A percentile compares a stretch with the other conserved stretches of the same genome.
Conservation (phyloP, 1,139 yeast species). For the Meyerozyma sp. region DNA sequence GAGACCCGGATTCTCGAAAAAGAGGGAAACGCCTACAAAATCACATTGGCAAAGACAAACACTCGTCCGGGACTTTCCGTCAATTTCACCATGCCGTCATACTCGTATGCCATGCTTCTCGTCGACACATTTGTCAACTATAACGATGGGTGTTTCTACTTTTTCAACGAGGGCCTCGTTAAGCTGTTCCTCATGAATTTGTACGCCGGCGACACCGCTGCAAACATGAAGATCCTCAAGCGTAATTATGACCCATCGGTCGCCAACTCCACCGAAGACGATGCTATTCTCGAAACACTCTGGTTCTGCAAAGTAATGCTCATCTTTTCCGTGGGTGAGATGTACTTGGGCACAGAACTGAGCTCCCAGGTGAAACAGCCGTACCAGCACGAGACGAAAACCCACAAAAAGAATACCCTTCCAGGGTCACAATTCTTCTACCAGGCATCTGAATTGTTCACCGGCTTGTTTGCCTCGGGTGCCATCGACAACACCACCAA, state of each 20-base stretch:
- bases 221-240: constrained; percentile 34
- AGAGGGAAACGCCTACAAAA: constrained; percentile 70
- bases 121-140: constrained; percentile 75
- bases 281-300: constrained; percentile 64
- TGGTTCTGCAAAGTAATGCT: constrained; percentile 76
- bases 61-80: constrained; percentile 65
- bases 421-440: constrained; percentile 78
- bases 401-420: constrained; percentile 34
- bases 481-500: constrained; percentile 71
- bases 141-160: constrained; percentile 82
- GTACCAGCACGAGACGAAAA: constrained; percentile 34
- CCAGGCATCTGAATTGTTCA: constrained; percentile 69
- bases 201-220: constrained; percentile 44
- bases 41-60: constrained; percentile 62
- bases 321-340: constrained; percentile 79
- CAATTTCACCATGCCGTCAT: constrained; percentile 68
- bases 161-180: constrained; percentile 76
- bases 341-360: constrained; percentile 71
- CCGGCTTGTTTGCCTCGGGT: constrained; percentile 74
- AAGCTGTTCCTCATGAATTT: constrained; percentile 59
- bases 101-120: constrained; percentile 67
- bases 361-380: constrained; percentile 32
- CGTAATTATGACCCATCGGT: constrained; percentile 39
- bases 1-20: constrained; percentile 52
- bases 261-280: constrained; percentile 43